Conservation (phyloP, 2,329 filamentous ascomycete genomes). For the Colletotrichum lentis region DNA sequence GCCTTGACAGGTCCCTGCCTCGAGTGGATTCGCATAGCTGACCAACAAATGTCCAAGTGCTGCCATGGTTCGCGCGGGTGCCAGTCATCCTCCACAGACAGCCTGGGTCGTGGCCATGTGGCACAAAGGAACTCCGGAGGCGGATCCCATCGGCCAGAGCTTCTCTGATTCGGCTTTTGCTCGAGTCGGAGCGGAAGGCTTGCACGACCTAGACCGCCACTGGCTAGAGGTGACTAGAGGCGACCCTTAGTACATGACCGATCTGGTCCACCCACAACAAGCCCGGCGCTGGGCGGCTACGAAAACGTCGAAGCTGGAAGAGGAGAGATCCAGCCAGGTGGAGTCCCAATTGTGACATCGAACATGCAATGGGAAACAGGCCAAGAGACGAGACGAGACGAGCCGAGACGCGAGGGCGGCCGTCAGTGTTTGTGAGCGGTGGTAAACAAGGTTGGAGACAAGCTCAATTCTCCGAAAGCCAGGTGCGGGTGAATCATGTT, state of each 20-base stretch:
- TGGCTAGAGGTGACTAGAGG: neutral
- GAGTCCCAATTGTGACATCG: neutral
- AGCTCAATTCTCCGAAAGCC: neutral
- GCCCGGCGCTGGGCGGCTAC: constrained; percentile 15
- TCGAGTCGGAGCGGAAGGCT: constrained; percentile 10
- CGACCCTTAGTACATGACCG: neutral
- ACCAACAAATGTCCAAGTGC: neutral
- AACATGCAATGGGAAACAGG: constrained; percentile 22
- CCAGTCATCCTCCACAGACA: neutral
- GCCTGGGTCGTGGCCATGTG: neutral
- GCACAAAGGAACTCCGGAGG: constrained; percentile 27
- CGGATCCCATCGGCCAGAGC: constrained; percentile 4
- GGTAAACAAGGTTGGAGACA: constrained; percentile 18
- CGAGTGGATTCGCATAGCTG: constrained; percentile 4
- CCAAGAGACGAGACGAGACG: neutral
- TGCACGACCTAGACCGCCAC: constrained; percentile 11
- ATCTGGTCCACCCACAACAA: constrained; percentile 15
- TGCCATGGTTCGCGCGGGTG: neutral
- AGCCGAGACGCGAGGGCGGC: neutral
- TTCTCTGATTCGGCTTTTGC: constrained; percentile 5
- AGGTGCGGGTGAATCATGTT: neutral
- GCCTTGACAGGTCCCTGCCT: constrained; percentile 21
- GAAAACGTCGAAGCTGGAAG: constrained; percentile 33
- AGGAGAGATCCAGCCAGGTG: constrained; percentile 9
- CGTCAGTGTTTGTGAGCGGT: constrained; percentile 5